phyloP scores from a whole-genome alignment of 768 basidiomycete species.

The Daedalea quercina region DNA sequence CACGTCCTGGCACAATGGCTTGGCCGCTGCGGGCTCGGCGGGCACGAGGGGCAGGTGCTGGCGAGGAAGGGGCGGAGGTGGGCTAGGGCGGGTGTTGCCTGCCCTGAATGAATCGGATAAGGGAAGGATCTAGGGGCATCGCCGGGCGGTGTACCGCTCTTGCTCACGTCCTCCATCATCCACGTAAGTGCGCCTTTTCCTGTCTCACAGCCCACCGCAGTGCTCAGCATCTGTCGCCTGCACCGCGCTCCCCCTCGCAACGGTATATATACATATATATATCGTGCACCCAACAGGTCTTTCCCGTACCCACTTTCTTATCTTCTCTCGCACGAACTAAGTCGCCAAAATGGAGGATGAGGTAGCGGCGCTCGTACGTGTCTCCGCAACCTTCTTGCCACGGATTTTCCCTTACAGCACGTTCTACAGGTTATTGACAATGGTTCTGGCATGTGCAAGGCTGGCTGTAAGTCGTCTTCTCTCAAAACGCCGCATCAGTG shows the following conservation, averaged over 20 bases:
- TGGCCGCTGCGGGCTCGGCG: not conserved
- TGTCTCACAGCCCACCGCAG: slow-evolving; percentile 8
- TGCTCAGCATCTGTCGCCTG: slow-evolving; percentile 3
- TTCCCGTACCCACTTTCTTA: slow-evolving; percentile 16
- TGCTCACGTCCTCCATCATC: slow-evolving; percentile 21
- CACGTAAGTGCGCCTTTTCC: slow-evolving; percentile 7
- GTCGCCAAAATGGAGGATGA: slow-evolving; percentile 53
- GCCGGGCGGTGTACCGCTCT: slow-evolving; percentile 15
- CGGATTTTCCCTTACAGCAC: not conserved
- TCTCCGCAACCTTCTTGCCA: not conserved
- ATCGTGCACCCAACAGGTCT: slow-evolving; percentile 11
- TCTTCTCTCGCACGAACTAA: slow-evolving; percentile 20
- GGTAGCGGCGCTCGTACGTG: slow-evolving; percentile 47
- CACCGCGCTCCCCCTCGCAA: slow-evolving; percentile 9
- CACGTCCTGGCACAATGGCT: not conserved
- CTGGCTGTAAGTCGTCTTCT: slow-evolving; percentile 70
- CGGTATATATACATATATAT: slow-evolving; percentile 15
- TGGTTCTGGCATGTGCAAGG: slow-evolving; percentile 99
- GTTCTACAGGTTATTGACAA: slow-evolving; percentile 72
- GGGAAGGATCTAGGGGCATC: slow-evolving; percentile 10
- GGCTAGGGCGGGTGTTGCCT: slow-evolving; percentile 9
- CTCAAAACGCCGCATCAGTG: not conserved
- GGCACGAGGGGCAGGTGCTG: not conserved
- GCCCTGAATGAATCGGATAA: slow-evolving; percentile 28
- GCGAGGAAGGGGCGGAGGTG: not conserved